Base-by-base conservation (phyloP, 2,329 filamentous ascomycete genomes). In the Chaetomiaceae sp. region DNA sequence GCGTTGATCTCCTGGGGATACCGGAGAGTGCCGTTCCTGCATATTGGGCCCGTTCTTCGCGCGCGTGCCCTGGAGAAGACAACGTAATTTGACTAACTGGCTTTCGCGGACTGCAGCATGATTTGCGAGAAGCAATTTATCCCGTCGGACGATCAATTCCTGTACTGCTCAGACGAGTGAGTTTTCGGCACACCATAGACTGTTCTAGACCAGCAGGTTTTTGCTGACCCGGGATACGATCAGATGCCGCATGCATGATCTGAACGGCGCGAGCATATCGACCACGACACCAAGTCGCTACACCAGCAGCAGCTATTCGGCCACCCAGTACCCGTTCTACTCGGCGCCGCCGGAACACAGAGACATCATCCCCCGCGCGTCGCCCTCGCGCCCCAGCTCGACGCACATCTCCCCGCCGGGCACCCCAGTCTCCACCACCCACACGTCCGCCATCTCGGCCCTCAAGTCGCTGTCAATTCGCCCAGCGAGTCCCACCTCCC, bases 91-190 rank as follows among this genome's bases (percentile, higher is more conserved):
- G 22, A 56, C 64, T 65, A 52, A 64, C 58, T 45, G 55, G 33
- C n/a, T 30, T 3, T 41, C 15, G 15, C 53, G 41, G 37, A 11
- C 55, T 48, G 33, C 57, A 83, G 79, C 64, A 83, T 82, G 79
- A 76, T 73, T 9, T 83, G 79, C 62, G 79, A 83, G 62, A 83
- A 82, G 65, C 78, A 83, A 64, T 83, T 83, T 61, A 64, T 79
- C 19, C 72, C 78, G 40, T 68, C 72, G 33, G 74, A 78, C 58
- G 77, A 77, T 56, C 74, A 70, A 51, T 70, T 72, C 50, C 63
- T 82, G 35, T 83, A 83, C 66, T 83, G 79, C 64, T 83, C 79
- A 30, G 78, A 82, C 59, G 65, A 69, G 77, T 81, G 71, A 66
- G 78, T 70, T n/a, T n/a, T 48, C 43, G 34, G 24, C n/a, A 24